A percentile compares a stretch with the other conserved stretches of the same genome.
phyloP scores from a whole-genome alignment of 768 basidiomycete species.

The Agaricus subrufescens region DNA sequence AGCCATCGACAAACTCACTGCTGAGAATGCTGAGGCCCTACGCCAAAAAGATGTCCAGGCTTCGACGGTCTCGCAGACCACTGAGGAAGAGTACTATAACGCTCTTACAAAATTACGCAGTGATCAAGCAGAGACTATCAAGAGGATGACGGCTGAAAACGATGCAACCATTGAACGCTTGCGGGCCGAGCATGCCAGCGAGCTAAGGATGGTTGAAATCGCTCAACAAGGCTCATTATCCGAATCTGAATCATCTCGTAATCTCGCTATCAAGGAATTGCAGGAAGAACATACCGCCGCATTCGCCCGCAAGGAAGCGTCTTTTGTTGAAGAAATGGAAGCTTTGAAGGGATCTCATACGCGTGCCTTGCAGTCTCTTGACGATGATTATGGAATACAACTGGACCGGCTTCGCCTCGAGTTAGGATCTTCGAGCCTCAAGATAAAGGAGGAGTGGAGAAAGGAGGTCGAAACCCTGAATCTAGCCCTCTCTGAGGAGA shows the following conservation, averaged over 20 bases:
- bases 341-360: constrained; percentile 61
- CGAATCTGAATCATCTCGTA: constrained; percentile 68
- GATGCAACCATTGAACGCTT: constrained; percentile 63
- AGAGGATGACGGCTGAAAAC: constrained; percentile 55
- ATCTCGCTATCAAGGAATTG: constrained; percentile 54
- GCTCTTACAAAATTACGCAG: constrained; percentile 70
- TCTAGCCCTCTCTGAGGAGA: constrained; percentile 35
- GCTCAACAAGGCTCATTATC: constrained; percentile 68
- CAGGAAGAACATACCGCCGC: constrained; percentile 71
- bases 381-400: constrained; percentile 56
- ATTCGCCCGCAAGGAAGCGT: constrained; percentile 59
- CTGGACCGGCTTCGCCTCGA: constrained; percentile 59
- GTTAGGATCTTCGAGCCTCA: constrained; percentile 47
- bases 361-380: constrained; percentile 46
- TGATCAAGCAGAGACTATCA: constrained; percentile 65
- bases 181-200: constrained; percentile 71
- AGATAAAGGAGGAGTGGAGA: constrained; percentile 50
- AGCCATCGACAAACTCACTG: constrained; percentile 37
- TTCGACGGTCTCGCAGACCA: constrained; percentile 53
- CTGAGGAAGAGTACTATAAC: constrained; percentile 81
- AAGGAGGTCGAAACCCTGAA: constrained; percentile 47
- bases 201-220: constrained; percentile 71
- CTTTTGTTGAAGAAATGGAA: constrained; percentile 62
- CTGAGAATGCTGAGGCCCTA: constrained; percentile 50
- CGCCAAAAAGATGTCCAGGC: constrained; percentile 61